phyloP scores from a whole-genome alignment of 2,329 filamentous ascomycete genomes.

The Juglanconis sp. region DNA sequence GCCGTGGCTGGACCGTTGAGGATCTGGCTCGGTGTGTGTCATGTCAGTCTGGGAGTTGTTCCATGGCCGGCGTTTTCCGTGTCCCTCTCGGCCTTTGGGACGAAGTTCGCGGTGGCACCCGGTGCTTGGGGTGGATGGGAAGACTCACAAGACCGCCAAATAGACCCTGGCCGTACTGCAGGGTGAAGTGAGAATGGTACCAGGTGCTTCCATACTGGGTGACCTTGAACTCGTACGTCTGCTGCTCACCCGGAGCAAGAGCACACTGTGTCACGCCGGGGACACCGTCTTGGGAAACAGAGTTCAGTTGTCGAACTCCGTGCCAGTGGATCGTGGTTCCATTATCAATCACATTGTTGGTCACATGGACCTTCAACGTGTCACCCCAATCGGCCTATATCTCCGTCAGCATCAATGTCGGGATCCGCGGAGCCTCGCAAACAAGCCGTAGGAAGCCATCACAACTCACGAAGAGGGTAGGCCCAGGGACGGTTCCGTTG shows the following conservation, averaged over 20 bases:
- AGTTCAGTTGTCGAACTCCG: constrained; percentile 42
- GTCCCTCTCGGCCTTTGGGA: too few species aligned
- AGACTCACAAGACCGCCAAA: constrained; percentile 30
- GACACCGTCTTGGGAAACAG: constrained; percentile 42
- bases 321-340: constrained; percentile 47
- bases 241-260: constrained; percentile 31
- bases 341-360: constrained; percentile 51
- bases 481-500: constrained; percentile 32
- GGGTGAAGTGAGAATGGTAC: constrained; percentile 34
- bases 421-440: constrained; percentile 11
- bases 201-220: constrained; percentile 35
- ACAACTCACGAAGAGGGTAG: constrained; percentile 23
- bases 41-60: neutral
- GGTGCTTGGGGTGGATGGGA: too few species aligned
- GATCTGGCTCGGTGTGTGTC: constrained; percentile 34
- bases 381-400: constrained; percentile 42
- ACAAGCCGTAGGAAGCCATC: neutral
- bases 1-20: constrained; percentile 42
- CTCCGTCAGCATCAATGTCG: constrained; percentile 23
- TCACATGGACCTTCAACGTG: constrained; percentile 51
- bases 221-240: constrained; percentile 32
- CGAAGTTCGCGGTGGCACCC: too few species aligned
- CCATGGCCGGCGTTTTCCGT: too few species aligned
- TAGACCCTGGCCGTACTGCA: constrained; percentile 40
- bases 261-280: constrained; percentile 38